A percentile compares a stretch with the other conserved stretches of the same genome.
Evolutionary conservation across 805 yeast genomes (phyloP).

Genomic region (Saccharomyces eubayanus): DNA sequence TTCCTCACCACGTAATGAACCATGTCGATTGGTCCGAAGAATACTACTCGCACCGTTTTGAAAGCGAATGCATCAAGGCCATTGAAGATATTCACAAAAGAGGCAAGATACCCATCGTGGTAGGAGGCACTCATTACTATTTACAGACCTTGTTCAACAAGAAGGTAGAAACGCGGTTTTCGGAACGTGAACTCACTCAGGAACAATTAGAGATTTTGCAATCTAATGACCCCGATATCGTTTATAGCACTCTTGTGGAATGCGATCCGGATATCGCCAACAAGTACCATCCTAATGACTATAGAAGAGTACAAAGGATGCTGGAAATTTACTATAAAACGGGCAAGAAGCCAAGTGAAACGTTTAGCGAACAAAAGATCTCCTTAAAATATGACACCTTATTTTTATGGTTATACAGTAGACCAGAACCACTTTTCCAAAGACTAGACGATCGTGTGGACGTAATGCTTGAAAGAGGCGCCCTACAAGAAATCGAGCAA

Average conservation of each 20-base stretch:
- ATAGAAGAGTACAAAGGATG: slow-evolving; percentile 68
- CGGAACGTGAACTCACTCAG: slow-evolving; percentile 15
- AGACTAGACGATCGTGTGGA: slow-evolving; percentile 79
- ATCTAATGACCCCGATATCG: slow-evolving; percentile 31
- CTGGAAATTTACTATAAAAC: slow-evolving; percentile 69
- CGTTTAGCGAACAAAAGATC: slow-evolving; percentile 57
- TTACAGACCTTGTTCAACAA: slow-evolving; percentile 71
- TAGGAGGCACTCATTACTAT: slow-evolving; percentile 96
- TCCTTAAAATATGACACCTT: slow-evolving; percentile 53
- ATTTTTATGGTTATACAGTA: slow-evolving; percentile 76
- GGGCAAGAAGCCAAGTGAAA: slow-evolving; percentile 58
- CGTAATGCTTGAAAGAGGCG: slow-evolving; percentile 67
- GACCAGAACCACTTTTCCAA: slow-evolving; percentile 44
- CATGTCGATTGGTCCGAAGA: slow-evolving; percentile 76
- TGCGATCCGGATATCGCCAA: slow-evolving; percentile 65
- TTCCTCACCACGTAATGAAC: slow-evolving; percentile 82
- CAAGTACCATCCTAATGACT: slow-evolving; percentile 89
- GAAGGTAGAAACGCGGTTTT: slow-evolving; percentile 24
- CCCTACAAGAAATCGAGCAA: slow-evolving; percentile 56
- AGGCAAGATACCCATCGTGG: slow-evolving; percentile 75
- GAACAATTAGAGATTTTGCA: slow-evolving; percentile 41
- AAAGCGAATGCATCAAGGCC: slow-evolving; percentile 53
- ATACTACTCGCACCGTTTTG: slow-evolving; percentile 72
- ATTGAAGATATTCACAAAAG: slow-evolving; percentile 57
- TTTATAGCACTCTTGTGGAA: slow-evolving; percentile 38